Evolutionary conservation across 768 basidiomycete genomes (phyloP), one percentile per base, ranked within the genome.

Genomic region (Lactarius quietus): DNA sequence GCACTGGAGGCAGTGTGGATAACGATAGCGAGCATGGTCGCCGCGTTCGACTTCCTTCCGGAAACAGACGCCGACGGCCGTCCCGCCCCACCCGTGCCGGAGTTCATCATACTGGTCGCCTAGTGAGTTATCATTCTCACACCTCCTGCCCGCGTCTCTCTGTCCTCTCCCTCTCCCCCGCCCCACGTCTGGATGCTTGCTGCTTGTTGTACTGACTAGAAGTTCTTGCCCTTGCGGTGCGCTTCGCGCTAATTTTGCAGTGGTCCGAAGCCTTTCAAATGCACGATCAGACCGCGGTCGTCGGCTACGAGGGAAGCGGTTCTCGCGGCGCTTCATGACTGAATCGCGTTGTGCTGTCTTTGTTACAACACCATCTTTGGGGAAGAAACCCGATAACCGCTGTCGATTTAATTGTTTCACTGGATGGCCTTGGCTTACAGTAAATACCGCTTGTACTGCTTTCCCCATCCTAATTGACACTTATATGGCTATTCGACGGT

Each of bases 191-290:
- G 41, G 41, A 45, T 20, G 4, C n/a, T 10, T 23, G 9, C 10
- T 23, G 23, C 23, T 10, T 48, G 45, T 48, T 48, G 45, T 10
- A n/a, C 45, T 48, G 12, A 48, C 45, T 23, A 23, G 45, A 4
- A 12, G 12, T 23, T 9, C 45, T n/a, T 20, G 23, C 23, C 2
- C 45, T 23, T 23, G n/a, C n/a, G 23, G 23, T 48, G 12, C 45
- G 23, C 45, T 23, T 23, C 12, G n/a, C 12, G n/a, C 45, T 12
- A 10, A 23, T 48, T 48, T 45, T 48, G 4, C 43, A 65, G 64
- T 26, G 43, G 43, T 39, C 64, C 64, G 54, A 33, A 63, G 20
- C 61, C 64, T 23, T 65, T 65, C 33, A 35, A 61, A 20, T 65
- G 64, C 38, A 57, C 35, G 7, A 65, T 65, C 36, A 54, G 48